Evolutionary conservation across 306 rosid species (phyloP), one percentile per base, ranked within the genome.

Genomic region (Crotalaria pallida): DNA sequence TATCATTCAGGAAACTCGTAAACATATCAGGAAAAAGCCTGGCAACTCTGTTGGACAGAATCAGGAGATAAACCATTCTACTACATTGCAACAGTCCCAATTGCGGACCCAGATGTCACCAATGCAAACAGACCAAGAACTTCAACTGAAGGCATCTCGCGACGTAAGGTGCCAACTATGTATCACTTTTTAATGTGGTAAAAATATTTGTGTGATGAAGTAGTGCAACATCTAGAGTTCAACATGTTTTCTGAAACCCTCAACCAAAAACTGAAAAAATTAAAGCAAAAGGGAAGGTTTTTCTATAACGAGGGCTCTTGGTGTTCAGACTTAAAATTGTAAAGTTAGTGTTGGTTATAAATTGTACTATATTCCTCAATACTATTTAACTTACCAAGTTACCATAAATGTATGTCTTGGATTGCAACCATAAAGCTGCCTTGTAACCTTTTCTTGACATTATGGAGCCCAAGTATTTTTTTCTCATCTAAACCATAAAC

Each of bases 101-200:
- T 38, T 65, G 65, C 80, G 80, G 49, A 50, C 78, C 75, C 93
- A 85, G 43, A 71, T 38, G 62, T n/a, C 82, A 3, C 82, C 80
- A 63, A 71, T 53, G 62, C 91, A 88, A 80, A 77, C 89, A 51
- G 88, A 79, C 84, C 84, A 87, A 66, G 97, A 87, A 69, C 98
- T 94, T 83, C 98, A 92, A 79, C 74, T 92, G 89, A 92, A 89
- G 89, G 98, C 98, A 75, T 92, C 96, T 78, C 91, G 96, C 86
- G 96, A 89, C 89, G 93, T 89, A 87, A 89, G 96, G 96, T 89
- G 92, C 93, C 92, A 84, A 88, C 89, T 82, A 13, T 92, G 87
- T 87, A 84, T 90, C 75, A 73, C 88, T 85, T 82, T 86, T 88
- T 84, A 44, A 74, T 87, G 80, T 73, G 71, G 69, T 79, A 71